Base-by-base conservation (phyloP, 305 asterid species). In the Fraxinus latifolia region DNA sequence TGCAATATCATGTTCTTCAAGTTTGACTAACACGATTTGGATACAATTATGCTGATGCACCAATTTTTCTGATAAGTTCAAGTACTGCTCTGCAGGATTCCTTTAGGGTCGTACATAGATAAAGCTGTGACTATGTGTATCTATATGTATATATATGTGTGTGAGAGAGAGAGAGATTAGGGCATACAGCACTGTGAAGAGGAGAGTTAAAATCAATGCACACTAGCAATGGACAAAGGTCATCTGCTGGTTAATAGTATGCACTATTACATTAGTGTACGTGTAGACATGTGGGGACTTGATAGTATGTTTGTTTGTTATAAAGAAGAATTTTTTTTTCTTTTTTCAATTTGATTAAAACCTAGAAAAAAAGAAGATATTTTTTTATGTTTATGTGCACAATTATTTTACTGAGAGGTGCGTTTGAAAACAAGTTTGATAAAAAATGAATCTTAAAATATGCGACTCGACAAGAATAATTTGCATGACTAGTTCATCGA, bases 81-180 rank as follows among this genome's bases (percentile, higher is more conserved):
- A 67, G 74, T 27, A 67, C 74, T 27, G 36, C 74, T 67, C 74
- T 67, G 74, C 74, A 27, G 74, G 74, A 67, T 67, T 67, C 74
- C 74, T 67, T 67, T 29, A 25, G 74, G 74, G 36, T 27, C 37
- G 74, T 67, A 67, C 73, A 9, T 3, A 55, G 65, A 23, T 9
- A 65, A 25, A 65, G 73, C 34, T 65, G 73, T 65, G 31, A 1
- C 34, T 65, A 0, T 60, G 12, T 19, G 29, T 60, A 2, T 60
- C 0, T 60, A 0, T 60, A 0, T 58, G 4, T 17, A 4, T 19
- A 0, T 9, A 0, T 9, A 0, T 9, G 47, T 1, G 47, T 7
- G 42, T 0, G 33, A 8, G 47, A 37, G 50, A 39, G 50, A 39
- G 50, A 39, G 50, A 9, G 53, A 42, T 11, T 42, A 11, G n/a